Base-by-base conservation (phyloP, 345 rosid species). In the Garcia nutans region DNA sequence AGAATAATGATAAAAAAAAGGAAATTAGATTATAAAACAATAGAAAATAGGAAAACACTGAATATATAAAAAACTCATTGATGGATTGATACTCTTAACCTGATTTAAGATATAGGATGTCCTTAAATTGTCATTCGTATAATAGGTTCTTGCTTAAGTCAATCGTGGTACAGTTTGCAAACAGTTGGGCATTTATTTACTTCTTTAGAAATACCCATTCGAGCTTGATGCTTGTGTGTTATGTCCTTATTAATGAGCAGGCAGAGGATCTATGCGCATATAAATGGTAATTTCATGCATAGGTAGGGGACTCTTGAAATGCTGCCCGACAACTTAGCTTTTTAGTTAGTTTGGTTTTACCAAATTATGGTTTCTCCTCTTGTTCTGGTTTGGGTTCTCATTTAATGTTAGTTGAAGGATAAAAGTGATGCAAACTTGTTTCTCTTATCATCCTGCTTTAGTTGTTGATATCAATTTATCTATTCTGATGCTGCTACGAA, bases 261-360 rank as follows among this genome's bases (percentile, higher is more conserved):
- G 49, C 54, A 60, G 59, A 19, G 13, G 19, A 11, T 57, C 6
- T 42, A 3, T 66, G 9, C 8, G 17, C 9, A 20, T 7, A 20
- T 65, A 42, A 28, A n/a, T 78, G 31, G 23, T 66, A 50, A 15
- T 49, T 22, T 15, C n/a, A 69, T n/a, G 37, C 74, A 54, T 60
- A 61, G 71, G 64, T 20, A 3, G 47, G 52, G 19, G 59, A 50
- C 26, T 12, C 19, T 44, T 77, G n/a, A 19, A 37, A 23, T 59
- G 20, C 52, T 67, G 20, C 52, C 72, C 58, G 17, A 71, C 24
- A 63, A 37, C 44, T 37, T 63, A 23, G 23, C 37, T 8, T 63
- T 42, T 74, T 71, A 28, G 33, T 71, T 71, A 54, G 17, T 56
- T 56, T 57, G 11, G 11, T 31, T 15, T 57, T 41, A 31, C 28